A percentile compares a stretch with the other conserved stretches of the same genome.
Evolutionary conservation across 441 rosid species (phyloP).

Genomic region (Corymbia calophylla): DNA sequence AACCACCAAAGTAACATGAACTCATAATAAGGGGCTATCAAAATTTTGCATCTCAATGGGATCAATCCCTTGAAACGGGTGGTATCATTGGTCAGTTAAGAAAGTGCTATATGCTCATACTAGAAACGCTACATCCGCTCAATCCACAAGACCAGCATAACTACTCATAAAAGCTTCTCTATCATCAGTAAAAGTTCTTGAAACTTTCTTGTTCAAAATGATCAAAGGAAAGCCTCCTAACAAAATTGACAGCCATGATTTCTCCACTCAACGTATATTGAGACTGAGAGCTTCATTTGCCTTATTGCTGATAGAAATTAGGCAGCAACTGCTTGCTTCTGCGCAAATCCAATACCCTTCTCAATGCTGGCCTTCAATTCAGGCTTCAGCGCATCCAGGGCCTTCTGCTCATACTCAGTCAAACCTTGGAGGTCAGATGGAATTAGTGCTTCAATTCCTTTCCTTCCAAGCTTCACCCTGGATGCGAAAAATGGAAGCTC

Average conservation of each 20-base stretch:
- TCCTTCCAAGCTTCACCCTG: constrained; percentile 75
- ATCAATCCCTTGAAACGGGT: not conserved
- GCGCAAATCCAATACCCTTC: constrained; percentile 73
- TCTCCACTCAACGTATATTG: not conserved
- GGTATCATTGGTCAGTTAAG: not conserved
- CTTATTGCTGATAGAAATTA: constrained; percentile 5
- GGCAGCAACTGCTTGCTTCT: constrained; percentile 54
- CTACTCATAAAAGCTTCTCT: not conserved
- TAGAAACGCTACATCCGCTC: not conserved
- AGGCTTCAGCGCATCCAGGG: constrained; percentile 69
- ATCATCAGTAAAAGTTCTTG: not conserved
- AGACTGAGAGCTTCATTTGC: not conserved
- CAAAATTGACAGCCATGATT: not conserved
- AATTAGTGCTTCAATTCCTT: constrained; percentile 74
- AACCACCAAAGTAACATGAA: not conserved
- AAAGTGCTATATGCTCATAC: not conserved
- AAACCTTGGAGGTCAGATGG: constrained; percentile 71
- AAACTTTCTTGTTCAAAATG: not conserved
- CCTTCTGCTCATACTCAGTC: constrained; percentile 78
- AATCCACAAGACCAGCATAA: not conserved
- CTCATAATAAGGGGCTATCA: not conserved
- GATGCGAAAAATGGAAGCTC: constrained; percentile 95
- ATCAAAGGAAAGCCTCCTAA: not conserved
- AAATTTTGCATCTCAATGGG: not conserved
- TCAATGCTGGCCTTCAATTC: constrained; percentile 88